phyloP scores from a whole-genome alignment of 2,329 filamentous ascomycete genomes.

The Lachnellula suecica region DNA sequence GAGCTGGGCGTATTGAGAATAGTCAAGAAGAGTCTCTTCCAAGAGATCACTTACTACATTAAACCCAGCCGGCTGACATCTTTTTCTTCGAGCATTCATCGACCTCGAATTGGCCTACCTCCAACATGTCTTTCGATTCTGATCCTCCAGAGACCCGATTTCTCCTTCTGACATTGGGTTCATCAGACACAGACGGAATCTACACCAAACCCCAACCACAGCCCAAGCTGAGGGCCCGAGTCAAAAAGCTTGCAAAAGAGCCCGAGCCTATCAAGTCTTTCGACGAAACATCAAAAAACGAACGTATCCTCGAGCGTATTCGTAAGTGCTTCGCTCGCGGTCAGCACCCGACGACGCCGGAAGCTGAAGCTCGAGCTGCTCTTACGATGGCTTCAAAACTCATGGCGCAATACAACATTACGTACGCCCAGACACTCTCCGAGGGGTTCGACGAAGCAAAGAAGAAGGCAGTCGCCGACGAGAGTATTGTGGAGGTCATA shows the following conservation, averaged over 20 bases:
- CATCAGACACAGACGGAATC: not conserved
- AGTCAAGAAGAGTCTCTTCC: not conserved
- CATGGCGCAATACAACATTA: not conserved
- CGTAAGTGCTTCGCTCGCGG: slow-evolving; percentile 2
- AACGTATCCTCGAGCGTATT: slow-evolving; percentile 1
- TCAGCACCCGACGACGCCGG: not conserved
- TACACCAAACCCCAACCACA: not conserved
- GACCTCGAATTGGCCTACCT: not conserved
- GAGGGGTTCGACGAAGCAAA: not conserved
- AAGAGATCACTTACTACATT: not conserved
- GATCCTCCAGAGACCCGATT: not conserved
- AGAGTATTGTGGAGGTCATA: slow-evolving; percentile 5
- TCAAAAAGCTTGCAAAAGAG: not conserved
- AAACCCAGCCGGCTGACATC: not conserved
- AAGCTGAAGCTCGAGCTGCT: not conserved
- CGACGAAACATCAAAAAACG: not conserved
- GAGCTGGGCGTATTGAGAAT: not conserved
- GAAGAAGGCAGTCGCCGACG: not conserved
- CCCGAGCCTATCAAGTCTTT: not conserved
- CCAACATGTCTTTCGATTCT: not conserved
- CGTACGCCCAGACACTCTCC: not conserved
- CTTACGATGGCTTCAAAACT: not conserved
- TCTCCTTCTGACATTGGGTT: not conserved
- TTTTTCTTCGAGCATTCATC: not conserved
- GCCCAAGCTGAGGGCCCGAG: not conserved